Evolutionary conservation across 176 grass and related monocot genomes (phyloP).

Genomic region (Oryza nivara): DNA sequence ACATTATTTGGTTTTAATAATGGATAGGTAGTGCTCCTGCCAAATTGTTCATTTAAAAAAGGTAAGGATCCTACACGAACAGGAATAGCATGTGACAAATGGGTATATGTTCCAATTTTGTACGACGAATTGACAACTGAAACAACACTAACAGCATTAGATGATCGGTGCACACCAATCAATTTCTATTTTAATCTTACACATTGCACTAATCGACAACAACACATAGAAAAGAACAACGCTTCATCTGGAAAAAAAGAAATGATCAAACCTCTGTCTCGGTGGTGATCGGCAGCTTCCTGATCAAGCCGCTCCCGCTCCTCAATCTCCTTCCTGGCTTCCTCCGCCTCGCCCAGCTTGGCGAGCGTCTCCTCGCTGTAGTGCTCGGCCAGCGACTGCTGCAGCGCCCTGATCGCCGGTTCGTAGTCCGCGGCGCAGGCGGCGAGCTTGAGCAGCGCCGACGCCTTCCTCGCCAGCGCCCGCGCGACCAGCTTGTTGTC

Average conservation of each 20-base stretch:
- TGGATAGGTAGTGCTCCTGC: background rate
- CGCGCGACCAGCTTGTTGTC: constrained; percentile 51
- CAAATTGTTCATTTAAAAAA: background rate
- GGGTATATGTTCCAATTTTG: background rate
- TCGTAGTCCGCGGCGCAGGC: constrained; percentile 43
- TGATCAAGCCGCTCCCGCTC: constrained; percentile 59
- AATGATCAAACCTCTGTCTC: constrained; percentile 50
- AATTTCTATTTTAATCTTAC: background rate
- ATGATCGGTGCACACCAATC: background rate
- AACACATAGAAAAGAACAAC: background rate
- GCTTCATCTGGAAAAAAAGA: background rate
- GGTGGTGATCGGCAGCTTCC: constrained; percentile 52
- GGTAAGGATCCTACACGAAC: background rate
- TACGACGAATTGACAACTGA: background rate
- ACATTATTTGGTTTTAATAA: background rate
- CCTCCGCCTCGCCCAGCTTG: constrained; percentile 48
- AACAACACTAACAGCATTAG: background rate
- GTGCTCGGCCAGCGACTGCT: constrained; percentile 53
- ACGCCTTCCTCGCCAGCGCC: constrained; percentile 51
- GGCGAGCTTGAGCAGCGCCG: constrained; percentile 51
- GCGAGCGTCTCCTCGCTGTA: constrained; percentile 45
- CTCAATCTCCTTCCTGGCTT: constrained; percentile 33
- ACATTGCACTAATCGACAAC: background rate
- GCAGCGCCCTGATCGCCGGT: constrained; percentile 45
- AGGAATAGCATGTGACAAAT: background rate